A percentile compares a stretch with the other conserved stretches of the same genome.
phyloP scores from a whole-genome alignment of 495 filamentous ascomycete genomes.

The Aspergillus heteromorphus region DNA sequence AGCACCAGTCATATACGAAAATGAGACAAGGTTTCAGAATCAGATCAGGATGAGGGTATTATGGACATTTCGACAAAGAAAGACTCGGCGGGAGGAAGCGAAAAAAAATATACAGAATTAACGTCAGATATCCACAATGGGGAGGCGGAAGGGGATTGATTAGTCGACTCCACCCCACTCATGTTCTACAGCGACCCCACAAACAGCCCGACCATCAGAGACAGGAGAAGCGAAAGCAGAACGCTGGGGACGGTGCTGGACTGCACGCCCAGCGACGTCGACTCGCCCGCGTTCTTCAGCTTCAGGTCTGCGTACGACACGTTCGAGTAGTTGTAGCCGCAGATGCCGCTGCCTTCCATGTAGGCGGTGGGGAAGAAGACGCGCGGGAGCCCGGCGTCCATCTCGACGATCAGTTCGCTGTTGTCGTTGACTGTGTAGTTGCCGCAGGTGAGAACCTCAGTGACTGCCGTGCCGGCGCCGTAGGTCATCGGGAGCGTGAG shows the following conservation, averaged over 20 bases:
- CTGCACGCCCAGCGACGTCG: not conserved
- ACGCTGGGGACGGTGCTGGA: not conserved
- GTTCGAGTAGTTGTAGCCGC: conserved; percentile 8
- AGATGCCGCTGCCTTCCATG: conserved; percentile 21
- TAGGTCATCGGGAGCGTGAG: conserved; percentile 35
- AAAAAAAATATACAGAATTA: too few relatives aligned
- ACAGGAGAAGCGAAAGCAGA: not conserved
- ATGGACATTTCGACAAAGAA: too few relatives aligned
- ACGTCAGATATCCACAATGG: too few relatives aligned
- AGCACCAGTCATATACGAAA: too few relatives aligned
- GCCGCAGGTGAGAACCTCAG: conserved; percentile 44
- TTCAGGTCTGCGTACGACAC: not conserved
- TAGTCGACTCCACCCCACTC: too few relatives aligned
- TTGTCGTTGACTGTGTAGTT: conserved; percentile 21
- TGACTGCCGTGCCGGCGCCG: conserved; percentile 30
- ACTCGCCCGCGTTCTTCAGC: not conserved
- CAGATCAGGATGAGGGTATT: too few relatives aligned
- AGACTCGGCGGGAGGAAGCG: too few relatives aligned
- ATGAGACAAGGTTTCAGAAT: too few relatives aligned
- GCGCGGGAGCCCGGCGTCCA: conserved; percentile 38
- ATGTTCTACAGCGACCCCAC: too few relatives aligned
- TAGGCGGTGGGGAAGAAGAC: conserved; percentile 27
- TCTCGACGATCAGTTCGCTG: conserved; percentile 36
- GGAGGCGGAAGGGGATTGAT: too few relatives aligned
- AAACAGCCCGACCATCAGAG: too few relatives aligned